Percentiles rank a stretch among this genome's conserved stretches.
Conservation (phyloP, 176 grass and related monocot genomes). For the Oryza officinalis region DNA sequence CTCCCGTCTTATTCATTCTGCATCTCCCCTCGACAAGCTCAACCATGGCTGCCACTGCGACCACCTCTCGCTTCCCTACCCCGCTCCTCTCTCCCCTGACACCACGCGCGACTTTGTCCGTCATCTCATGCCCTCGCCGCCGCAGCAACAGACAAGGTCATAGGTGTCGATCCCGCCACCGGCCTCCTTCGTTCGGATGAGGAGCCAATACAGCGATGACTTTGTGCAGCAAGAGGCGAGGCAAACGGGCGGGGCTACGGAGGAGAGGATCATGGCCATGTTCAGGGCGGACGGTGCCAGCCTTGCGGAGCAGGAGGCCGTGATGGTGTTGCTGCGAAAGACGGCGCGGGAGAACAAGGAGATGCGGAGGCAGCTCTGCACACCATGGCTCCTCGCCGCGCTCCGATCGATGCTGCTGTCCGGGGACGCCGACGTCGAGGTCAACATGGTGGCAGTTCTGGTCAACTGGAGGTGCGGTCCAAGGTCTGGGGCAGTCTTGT, state of each 20-base stretch:
- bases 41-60: no score
- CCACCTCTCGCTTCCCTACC: no score
- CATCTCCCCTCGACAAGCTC: no score
- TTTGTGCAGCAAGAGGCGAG: background rate
- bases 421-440: conserved; percentile 49
- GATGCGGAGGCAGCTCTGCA: conserved; percentile 61
- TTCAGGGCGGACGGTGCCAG: conserved; percentile 40
- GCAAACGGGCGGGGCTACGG: conserved; percentile 46
- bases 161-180: background rate
- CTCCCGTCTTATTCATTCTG: no score
- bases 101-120: conserved; percentile 64
- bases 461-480: conserved; percentile 88
- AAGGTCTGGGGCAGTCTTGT: conserved; percentile 75
- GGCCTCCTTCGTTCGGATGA: conserved; percentile 20
- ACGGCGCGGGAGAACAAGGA: conserved; percentile 68
- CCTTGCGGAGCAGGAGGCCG: conserved; percentile 50
- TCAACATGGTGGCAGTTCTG: conserved; percentile 63
- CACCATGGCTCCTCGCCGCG: conserved; percentile 59
- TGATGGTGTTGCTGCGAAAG: conserved; percentile 65
- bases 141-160: conserved; percentile 1
- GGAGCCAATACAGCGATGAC: background rate
- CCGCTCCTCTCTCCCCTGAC: no score
- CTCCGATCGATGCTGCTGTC: conserved; percentile 84
- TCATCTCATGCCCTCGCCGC: conserved; percentile 73
- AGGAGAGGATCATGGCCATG: conserved; percentile 60